A percentile compares a stretch with the other conserved stretches of the same genome.
Evolutionary conservation across 2,329 filamentous ascomycete genomes (phyloP).

Genomic region (Rutstroemia sp.): DNA sequence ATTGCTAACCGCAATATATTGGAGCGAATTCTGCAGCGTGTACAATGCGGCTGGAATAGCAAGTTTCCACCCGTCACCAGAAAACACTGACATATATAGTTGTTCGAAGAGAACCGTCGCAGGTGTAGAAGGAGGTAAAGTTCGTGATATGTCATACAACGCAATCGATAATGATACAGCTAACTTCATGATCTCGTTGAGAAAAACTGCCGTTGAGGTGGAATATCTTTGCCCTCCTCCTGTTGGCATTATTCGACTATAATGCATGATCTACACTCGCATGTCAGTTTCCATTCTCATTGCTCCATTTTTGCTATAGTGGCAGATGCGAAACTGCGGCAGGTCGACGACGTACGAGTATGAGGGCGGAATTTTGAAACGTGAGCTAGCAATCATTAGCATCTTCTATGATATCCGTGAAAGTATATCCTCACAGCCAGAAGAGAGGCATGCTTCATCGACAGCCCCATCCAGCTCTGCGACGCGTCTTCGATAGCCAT

Average conservation of each 20-base stretch:
- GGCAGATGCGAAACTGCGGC: not conserved
- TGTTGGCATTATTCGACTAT: constrained; percentile 88
- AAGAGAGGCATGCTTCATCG: constrained; percentile 62
- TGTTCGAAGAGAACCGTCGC: constrained; percentile 74
- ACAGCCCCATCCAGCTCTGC: constrained; percentile 42
- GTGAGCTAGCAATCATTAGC: constrained; percentile 52
- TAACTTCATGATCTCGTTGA: constrained; percentile 89
- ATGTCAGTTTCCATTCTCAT: not conserved
- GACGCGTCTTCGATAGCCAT: constrained; percentile 8
- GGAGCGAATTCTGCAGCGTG: constrained; percentile 86
- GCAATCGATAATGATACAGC: constrained; percentile 79
- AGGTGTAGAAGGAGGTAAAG: constrained; percentile 69
- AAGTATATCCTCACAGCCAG: constrained; percentile 45
- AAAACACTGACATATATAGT: constrained; percentile 74
- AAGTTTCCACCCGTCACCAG: constrained; percentile 89
- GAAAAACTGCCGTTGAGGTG: constrained; percentile 86
- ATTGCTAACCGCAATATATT: constrained; percentile 88
- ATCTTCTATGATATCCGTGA: constrained; percentile 21
- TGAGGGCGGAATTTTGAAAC: constrained; percentile 72
- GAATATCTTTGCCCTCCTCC: constrained; percentile 80
- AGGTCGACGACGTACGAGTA: constrained; percentile 46
- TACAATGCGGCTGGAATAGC: constrained; percentile 84
- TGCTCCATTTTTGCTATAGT: not conserved
- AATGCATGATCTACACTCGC: constrained; percentile 70
- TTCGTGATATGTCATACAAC: constrained; percentile 77